Evolutionary conservation across 768 basidiomycete genomes (phyloP).

Genomic region (Termitomyces heimii): DNA sequence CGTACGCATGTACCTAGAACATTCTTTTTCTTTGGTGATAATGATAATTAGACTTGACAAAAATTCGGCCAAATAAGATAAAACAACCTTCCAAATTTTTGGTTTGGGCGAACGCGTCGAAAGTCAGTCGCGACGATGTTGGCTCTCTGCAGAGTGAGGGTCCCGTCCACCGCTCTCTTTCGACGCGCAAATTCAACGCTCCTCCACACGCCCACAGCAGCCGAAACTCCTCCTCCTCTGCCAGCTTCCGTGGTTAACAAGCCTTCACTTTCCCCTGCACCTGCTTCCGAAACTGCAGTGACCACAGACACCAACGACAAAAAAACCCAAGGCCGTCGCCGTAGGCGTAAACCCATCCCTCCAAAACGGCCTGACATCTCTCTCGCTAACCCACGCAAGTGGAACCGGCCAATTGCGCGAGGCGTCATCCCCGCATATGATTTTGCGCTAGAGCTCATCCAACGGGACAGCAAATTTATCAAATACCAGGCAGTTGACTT

Average conservation of each 20-base stretch:
- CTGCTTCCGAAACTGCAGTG: not conserved
- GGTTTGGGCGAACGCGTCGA: slow-evolving; percentile 1
- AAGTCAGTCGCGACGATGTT: slow-evolving; percentile 18
- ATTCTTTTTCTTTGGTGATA: not conserved
- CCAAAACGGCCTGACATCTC: slow-evolving; percentile 47
- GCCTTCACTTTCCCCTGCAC: not conserved
- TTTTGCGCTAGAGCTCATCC: slow-evolving; percentile 69
- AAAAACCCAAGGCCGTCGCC: slow-evolving; percentile 24
- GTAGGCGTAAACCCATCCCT: slow-evolving; percentile 18
- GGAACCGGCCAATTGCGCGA: slow-evolving; percentile 55
- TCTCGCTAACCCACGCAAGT: slow-evolving; percentile 46
- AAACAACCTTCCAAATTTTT: slow-evolving; percentile 15
- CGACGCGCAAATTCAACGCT: slow-evolving; percentile 20
- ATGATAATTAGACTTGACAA: not conserved
- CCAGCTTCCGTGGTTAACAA: slow-evolving; percentile 3
- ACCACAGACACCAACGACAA: slow-evolving; percentile 1
- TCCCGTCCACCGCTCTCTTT: slow-evolving; percentile 10
- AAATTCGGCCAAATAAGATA: slow-evolving; percentile 6
- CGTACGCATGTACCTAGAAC: slow-evolving; percentile 12
- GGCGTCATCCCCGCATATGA: slow-evolving; percentile 80
- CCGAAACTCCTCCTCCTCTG: slow-evolving; percentile 8
- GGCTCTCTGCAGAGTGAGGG: slow-evolving; percentile 20
- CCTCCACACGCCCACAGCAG: not conserved
- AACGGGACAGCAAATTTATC: slow-evolving; percentile 49
- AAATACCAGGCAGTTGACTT: slow-evolving; percentile 39